Evolutionary conservation across 2,329 filamentous ascomycete species (phyloP), one percentile per base, ranked within the genome.

Genomic region (Cordyceps javanica): DNA sequence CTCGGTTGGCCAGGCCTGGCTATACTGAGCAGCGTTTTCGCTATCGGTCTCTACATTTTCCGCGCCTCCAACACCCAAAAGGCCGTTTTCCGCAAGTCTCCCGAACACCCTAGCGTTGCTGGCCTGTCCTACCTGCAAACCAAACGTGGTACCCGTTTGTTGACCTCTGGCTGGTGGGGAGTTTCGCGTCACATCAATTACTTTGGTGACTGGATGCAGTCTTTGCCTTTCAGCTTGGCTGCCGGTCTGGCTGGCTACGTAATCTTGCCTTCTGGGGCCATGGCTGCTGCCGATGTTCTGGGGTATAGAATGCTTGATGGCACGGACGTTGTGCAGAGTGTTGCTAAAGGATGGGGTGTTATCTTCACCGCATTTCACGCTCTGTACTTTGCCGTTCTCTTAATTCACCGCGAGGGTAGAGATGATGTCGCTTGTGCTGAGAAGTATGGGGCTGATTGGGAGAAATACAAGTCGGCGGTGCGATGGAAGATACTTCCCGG

Each of bases 391-490:
- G 91, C 85, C 0, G 76, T 94, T 11, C 71, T 97, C 62, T 78
- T 96, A 14, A 77, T 96, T 55, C 91, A 96, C 69, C 87, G 92
- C 14, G 90, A 95, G 72, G 76, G 84, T 55, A 80, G 92, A 58
- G 92, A 96, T 63, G 91, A 96, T 64, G 88, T 88, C 68, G 94
- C 94, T 74, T 97, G 92, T 69, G 78, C 81, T 57, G 82, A 82
- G 65, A 96, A 96, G 78, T 96, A 96, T 68, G 91, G 91, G 5
- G 85, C 85, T 61, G 90, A 96, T 66, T 97, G 92, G 91, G 84
- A 90, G 57, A 81, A 84, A 71, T 97, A 96, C 70, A 90, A 87
- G 71, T 83, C 83, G 70, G 80, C 83, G 62, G 92, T 96, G 25
- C 82, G 77, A 60, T 95, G 83, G 71, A 82, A 86, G 65, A 92